Evolutionary conservation across 345 rosid genomes (phyloP).

Genomic region (Alliaria petiolata): DNA sequence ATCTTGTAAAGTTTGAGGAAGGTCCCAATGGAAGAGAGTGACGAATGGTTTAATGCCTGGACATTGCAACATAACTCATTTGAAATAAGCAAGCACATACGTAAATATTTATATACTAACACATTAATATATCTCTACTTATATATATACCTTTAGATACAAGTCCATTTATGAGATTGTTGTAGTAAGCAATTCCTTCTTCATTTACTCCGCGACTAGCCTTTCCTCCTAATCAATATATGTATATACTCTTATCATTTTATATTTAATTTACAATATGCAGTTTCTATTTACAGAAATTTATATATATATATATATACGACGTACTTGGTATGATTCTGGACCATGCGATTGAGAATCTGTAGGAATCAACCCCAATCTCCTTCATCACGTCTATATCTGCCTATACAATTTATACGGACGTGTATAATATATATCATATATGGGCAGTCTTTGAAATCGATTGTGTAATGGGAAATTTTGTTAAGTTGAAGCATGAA

Average conservation of each 20-base stretch:
- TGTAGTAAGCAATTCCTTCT: not conserved
- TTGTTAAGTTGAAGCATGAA: not conserved
- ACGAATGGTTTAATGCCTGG: conserved; percentile 18
- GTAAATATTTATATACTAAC: not conserved
- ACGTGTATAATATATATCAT: not conserved
- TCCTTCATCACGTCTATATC: conserved; percentile 30
- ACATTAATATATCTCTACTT: not conserved
- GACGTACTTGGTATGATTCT: conserved; percentile 36
- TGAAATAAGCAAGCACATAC: not conserved
- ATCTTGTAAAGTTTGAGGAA: conserved; percentile 47
- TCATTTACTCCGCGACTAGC: not conserved
- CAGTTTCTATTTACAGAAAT: not conserved
- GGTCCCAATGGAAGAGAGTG: conserved; percentile 45
- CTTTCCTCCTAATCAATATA: not conserved
- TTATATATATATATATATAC: not conserved
- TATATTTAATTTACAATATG: not conserved
- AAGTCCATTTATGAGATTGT: conserved; percentile 6
- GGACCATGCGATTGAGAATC: conserved; percentile 43
- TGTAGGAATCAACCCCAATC: conserved; percentile 28
- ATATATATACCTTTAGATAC: not conserved
- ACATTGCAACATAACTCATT: not conserved
- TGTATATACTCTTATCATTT: not conserved
- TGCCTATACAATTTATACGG: conserved; percentile 15
- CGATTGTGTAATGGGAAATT: not conserved
- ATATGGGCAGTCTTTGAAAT: not conserved